Evolutionary conservation across 345 rosid species (phyloP), one percentile per base, ranked within the genome.

Genomic region (sweet orange (Citrus sinensis)): DNA sequence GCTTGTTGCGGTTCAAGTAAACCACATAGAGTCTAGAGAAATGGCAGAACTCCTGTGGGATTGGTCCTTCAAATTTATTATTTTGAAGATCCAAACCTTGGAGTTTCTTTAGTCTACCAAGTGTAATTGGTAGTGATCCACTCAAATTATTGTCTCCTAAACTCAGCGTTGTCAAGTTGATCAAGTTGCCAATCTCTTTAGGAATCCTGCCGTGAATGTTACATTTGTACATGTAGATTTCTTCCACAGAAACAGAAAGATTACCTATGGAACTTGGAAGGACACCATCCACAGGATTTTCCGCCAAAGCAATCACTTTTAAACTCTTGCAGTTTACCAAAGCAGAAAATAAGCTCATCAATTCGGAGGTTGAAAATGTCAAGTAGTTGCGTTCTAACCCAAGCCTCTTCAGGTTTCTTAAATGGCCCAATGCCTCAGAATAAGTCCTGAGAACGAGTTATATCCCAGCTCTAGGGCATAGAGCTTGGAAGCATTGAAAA

Each of bases 151-250:
- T 81, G 7, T 14, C 8, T 17, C 4, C 13, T 20, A 84, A 65
- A 6, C 17, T 0, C 2, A 84, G 27, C 7, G 1, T 2, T 32
- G 19, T 65, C 42, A 78, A 59, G 78, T 59, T 70, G 35, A 46
- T 78, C 20, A 80, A 37, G 20, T 24, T 70, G 17, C 79, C 64
- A 1, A 77, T 55, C 54, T 56, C 83, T 24, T 5, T 0, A 9
- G 82, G 85, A 51, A 80, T 83, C 4, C 2, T 39, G 1, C 85
- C 85, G 0, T 7, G 30, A 7, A 82, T 40, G 14, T 74, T 74
- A 63, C 81, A 78, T 10, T 59, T 3, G 8, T 1, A 0, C 29
- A 67, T 37, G 20, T 0, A 1, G 2, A 80, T 71, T 0, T 14
- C 0, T 46, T 75, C 25, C 32, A 75, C 13, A 11, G 74, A 58